Evolutionary conservation across 495 filamentous ascomycete genomes (phyloP).

Genomic region (Paragyromitra xinjiangensis): DNA sequence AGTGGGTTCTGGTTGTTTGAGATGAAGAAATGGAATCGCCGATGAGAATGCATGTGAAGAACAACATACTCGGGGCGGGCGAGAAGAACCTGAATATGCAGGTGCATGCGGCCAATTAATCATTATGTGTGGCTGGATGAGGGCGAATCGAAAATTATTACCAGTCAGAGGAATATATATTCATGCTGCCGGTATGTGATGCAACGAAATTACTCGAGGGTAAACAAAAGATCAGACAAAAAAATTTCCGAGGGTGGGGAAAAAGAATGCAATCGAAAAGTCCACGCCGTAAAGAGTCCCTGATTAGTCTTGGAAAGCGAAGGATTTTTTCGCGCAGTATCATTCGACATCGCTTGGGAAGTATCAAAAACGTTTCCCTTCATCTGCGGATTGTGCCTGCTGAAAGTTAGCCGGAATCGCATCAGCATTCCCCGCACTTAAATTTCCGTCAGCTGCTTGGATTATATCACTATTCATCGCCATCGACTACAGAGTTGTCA

Average conservation of each 20-base stretch:
- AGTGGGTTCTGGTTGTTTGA: slow-evolving; percentile 11
- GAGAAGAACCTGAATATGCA: background rate
- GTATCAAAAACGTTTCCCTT: no score
- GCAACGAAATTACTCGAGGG: slow-evolving; percentile 10
- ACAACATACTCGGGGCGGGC: background rate
- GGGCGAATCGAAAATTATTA: background rate
- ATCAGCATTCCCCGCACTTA: background rate
- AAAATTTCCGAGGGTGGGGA: background rate
- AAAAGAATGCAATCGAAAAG: no score
- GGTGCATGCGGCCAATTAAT: background rate
- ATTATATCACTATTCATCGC: slow-evolving; percentile 1
- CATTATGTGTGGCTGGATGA: background rate
- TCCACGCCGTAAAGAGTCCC: no score
- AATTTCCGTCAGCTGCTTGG: background rate
- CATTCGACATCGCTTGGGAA: no score
- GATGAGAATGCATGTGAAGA: slow-evolving; percentile 8
- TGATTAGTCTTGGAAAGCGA: no score
- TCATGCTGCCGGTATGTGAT: background rate
- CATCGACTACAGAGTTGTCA: background rate
- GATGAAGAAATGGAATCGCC: slow-evolving; percentile 20
- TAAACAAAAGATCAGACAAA: background rate
- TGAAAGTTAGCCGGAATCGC: background rate
- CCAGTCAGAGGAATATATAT: background rate
- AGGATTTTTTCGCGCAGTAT: no score
- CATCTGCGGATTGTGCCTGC: background rate